Conservation (phyloP, 768 basidiomycete species). For the Russula foetens region DNA sequence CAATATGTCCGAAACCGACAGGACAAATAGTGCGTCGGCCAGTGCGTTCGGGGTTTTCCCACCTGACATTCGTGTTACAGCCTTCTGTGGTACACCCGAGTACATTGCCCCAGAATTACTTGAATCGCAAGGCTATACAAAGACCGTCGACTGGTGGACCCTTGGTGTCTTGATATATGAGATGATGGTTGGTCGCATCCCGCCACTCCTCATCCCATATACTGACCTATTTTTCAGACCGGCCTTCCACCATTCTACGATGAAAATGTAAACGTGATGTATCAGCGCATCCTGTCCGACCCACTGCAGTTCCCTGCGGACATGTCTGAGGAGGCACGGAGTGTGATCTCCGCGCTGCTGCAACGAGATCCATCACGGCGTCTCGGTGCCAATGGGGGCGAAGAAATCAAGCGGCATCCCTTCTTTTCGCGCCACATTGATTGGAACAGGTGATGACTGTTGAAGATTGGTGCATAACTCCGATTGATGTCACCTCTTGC, state of each 20-base stretch:
- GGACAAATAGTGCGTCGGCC: slow-evolving; percentile 76
- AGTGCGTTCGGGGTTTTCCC: background rate
- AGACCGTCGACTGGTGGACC: slow-evolving; percentile 99
- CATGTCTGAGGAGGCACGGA: slow-evolving; percentile 79
- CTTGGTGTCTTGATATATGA: slow-evolving; percentile 93
- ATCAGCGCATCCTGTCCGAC: slow-evolving; percentile 89
- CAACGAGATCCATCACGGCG: slow-evolving; percentile 82
- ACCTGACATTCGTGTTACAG: slow-evolving; percentile 16
- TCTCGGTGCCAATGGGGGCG: slow-evolving; percentile 87
- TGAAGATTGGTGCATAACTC: background rate
- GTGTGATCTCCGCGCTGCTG: slow-evolving; percentile 81
- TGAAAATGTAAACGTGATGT: slow-evolving; percentile 98
- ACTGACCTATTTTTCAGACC: slow-evolving; percentile 42
- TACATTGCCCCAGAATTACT: slow-evolving; percentile 97
- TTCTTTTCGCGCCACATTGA: slow-evolving; percentile 95
- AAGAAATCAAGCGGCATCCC: slow-evolving; percentile 92
- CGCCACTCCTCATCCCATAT: slow-evolving; percentile 3
- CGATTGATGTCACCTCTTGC: background rate
- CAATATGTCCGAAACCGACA: slow-evolving; percentile 97
- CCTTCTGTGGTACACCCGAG: slow-evolving; percentile 96
- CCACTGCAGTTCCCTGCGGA: slow-evolving; percentile 89
- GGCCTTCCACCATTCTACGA: slow-evolving; percentile 98
- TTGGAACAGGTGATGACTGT: slow-evolving; percentile 59
- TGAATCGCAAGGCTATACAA: slow-evolving; percentile 94
- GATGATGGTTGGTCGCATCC: slow-evolving; percentile 63